Evolutionary conservation across 768 basidiomycete species (phyloP), one percentile per base, ranked within the genome.

Genomic region (Lactarius sanguifluus): DNA sequence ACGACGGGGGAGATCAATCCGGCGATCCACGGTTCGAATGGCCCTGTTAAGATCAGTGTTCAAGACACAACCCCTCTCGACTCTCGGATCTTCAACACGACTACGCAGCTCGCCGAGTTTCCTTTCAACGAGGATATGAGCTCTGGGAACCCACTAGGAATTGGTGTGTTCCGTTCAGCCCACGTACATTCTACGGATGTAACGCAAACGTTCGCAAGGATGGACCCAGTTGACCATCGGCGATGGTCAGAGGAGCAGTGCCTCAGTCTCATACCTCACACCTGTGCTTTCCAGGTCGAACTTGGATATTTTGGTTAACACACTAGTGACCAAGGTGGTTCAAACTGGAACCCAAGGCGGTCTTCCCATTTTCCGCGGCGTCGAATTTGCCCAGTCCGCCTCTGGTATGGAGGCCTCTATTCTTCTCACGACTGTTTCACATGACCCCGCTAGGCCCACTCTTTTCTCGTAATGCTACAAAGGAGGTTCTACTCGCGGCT

Each of bases 121-220:
- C 72, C 74, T 1, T 75, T 69, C 67, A 71, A 71, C 36, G 25
- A 56, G 28, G 74, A 75, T 63, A 64, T 64, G 64, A 73, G 71
- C 61, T 66, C 69, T 2, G 74, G 73, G 1, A 60, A 64, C 10
- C 71, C 69, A 2, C 25, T 74, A 2, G 74, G 74, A 9, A 61
- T 73, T 28, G 70, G 74, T 75, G 13, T 7, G 71, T 67, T 12
- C 34, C 6, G 1, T 10, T 25, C 12, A 9, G 23, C 23, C 41
- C 10, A 43, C 32, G 9, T 13, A 2, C 34, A n/a, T 13, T 41
- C n/a, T 18, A 30, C 15, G n/a, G 15, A 30, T 30, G 9, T 50
- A 13, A 62, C 36, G 15, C 3, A 50, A 18, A 30, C 4, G 25
- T 56, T 34, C 16, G 9, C 16, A 32, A 62, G 61, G 61, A 12